These are phyloP conservation scores for Themeda triandra DNA, from an alignment of 176 grass and related monocot genomes.

Conservation along the genomic window DNA sequence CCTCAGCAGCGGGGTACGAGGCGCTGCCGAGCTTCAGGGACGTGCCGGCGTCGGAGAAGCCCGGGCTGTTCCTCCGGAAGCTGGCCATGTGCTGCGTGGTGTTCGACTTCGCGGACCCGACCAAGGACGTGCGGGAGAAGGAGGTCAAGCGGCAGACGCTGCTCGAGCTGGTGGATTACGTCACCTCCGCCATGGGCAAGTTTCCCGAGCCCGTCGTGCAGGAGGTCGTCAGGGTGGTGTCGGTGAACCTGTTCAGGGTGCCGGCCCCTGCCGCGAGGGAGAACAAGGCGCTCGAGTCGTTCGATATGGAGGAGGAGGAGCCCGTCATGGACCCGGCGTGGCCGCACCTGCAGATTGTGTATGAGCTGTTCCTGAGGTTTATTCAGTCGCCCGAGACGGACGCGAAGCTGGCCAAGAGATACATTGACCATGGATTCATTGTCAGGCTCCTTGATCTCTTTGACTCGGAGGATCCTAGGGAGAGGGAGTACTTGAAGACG, in stretches of 20 bases:
- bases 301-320: constrained; percentile 76
- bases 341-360: constrained; percentile 68
- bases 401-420: constrained; percentile 70
- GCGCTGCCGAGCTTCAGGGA: constrained; percentile 57
- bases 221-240: constrained; percentile 53
- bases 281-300: constrained; percentile 47
- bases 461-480: constrained; percentile 72
- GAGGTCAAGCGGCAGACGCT: constrained; percentile 66
- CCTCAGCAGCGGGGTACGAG: constrained; percentile 10
- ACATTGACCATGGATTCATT: constrained; percentile 61
- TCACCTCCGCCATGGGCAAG: constrained; percentile 53
- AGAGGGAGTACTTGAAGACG: constrained; percentile 75
- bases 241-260: constrained; percentile 53
- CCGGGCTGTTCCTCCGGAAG: constrained; percentile 52
- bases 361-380: constrained; percentile 73
- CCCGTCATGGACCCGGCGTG: constrained; percentile 73
- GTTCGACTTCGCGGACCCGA: constrained; percentile 61
- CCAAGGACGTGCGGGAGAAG: constrained; percentile 67
- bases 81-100: constrained; percentile 54
- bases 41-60: constrained; percentile 46
- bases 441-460: constrained; percentile 67
- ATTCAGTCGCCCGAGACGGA: constrained; percentile 67
- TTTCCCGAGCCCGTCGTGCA: constrained; percentile 51
- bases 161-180: constrained; percentile 68
- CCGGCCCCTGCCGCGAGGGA: constrained; percentile 39